A percentile compares a stretch with the other conserved stretches of the same genome.
These are phyloP conservation scores for Acaromyces ingoldii DNA, from an alignment of 1,284 basidiomycete genomes.

Conservation along the genomic window DNA sequence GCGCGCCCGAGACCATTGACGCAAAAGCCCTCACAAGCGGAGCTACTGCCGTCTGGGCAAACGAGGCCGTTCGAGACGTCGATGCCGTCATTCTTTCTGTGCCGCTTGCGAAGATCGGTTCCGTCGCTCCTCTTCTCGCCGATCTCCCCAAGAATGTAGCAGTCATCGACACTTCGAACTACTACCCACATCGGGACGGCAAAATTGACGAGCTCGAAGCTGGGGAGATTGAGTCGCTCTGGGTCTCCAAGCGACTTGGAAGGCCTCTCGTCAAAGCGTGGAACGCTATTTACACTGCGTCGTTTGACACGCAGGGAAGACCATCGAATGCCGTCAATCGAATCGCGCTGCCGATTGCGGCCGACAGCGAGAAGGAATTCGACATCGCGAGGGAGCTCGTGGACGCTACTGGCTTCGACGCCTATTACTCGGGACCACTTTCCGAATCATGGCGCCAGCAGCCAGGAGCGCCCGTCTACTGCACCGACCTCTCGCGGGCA, in stretches of 20 bases:
- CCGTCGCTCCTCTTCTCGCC: background rate
- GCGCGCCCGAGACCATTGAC: background rate
- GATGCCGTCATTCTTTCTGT: background rate
- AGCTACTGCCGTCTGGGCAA: background rate
- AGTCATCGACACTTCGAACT: background rate
- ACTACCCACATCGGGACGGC: background rate
- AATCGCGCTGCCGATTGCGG: background rate
- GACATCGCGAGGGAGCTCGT: background rate
- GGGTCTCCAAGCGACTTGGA: background rate
- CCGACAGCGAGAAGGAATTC: background rate
- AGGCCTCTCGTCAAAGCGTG: background rate
- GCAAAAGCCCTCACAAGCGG: background rate
- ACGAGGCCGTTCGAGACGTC: background rate
- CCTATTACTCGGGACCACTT: background rate
- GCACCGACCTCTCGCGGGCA: too few relatives aligned
- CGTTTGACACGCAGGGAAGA: background rate
- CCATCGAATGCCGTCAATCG: background rate
- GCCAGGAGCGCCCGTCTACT: background rate
- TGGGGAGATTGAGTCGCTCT: background rate
- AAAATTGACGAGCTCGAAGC: background rate
- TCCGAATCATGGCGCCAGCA: constrained; percentile 1
- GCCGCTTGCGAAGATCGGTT: background rate
- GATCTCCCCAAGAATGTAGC: too few relatives aligned
- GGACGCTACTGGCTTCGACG: background rate
- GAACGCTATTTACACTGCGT: background rate